Conservation (phyloP, 768 basidiomycete genomes). For the Boletus speciosus region DNA sequence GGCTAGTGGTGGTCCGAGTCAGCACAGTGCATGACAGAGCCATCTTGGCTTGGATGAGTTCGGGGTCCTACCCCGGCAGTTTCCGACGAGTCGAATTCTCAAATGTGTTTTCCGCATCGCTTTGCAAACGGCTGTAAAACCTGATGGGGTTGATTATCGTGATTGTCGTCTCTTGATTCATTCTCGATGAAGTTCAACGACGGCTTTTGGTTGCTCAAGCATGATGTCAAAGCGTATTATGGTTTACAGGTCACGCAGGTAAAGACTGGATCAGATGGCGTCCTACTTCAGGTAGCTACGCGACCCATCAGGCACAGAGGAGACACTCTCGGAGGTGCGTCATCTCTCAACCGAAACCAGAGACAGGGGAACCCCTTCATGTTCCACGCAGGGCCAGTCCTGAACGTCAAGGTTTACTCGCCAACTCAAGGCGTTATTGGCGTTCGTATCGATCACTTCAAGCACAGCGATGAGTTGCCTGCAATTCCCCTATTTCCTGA, state of each 20-base stretch:
- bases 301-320: slow-evolving; percentile 59
- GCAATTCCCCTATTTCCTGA: slow-evolving; percentile 63
- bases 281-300: slow-evolving; percentile 59
- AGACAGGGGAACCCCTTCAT: not conserved
- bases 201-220: slow-evolving; percentile 66
- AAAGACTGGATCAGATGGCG: slow-evolving; percentile 41
- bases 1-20: too few relatives aligned
- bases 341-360: not conserved
- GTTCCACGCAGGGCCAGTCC: slow-evolving; percentile 7
- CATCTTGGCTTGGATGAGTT: too few relatives aligned
- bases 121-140: too few relatives aligned
- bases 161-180: not conserved
- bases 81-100: too few relatives aligned
- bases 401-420: slow-evolving; percentile 46
- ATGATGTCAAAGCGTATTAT: slow-evolving; percentile 57
- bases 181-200: slow-evolving; percentile 65
- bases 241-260: slow-evolving; percentile 60
- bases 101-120: too few relatives aligned
- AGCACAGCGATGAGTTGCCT: slow-evolving; percentile 40
- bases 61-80: too few relatives aligned
- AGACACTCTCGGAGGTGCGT: slow-evolving; percentile 55
- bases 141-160: too few relatives aligned
- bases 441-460: slow-evolving; percentile 55
- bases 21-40: too few relatives aligned
- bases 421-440: slow-evolving; percentile 55